phyloP scores from a whole-genome alignment of 2,329 filamentous ascomycete genomes.

The Neocatenulostroma microsporum region DNA sequence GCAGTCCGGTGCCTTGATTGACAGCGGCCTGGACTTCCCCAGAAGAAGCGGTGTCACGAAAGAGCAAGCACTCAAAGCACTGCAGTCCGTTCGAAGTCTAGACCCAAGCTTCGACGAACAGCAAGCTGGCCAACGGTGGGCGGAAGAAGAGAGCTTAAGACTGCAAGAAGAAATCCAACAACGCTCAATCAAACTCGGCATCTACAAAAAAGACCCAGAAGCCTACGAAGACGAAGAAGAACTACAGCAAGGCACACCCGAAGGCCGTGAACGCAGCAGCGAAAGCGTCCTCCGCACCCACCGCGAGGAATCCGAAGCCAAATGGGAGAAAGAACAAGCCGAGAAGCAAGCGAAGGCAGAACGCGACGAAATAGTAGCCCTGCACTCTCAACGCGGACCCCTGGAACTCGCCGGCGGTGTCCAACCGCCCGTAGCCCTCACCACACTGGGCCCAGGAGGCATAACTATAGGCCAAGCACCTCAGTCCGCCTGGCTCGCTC shows the following conservation, averaged over 20 bases:
- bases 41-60: conserved; percentile 16
- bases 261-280: conserved; percentile 21
- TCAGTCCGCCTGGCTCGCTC: conserved; percentile 22
- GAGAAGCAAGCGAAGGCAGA: conserved; percentile 13
- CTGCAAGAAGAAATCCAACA: conserved; percentile 24
- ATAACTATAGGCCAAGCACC: conserved; percentile 17
- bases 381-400: conserved; percentile 20
- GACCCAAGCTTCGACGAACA: conserved; percentile 30
- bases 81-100: conserved; percentile 27
- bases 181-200: conserved; percentile 26
- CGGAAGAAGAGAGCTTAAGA: conserved; percentile 26
- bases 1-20: conserved; percentile 31
- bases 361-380: conserved; percentile 15
- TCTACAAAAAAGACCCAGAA: conserved; percentile 25
- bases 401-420: conserved; percentile 26
- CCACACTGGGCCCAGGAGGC: conserved; percentile 11
- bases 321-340: conserved; percentile 21
- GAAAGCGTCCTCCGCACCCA: conserved; percentile 23
- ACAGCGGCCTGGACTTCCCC: conserved; percentile 28
- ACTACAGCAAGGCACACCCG: conserved; percentile 19
- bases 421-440: conserved; percentile 16
- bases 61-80: conserved; percentile 23
- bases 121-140: conserved; percentile 26
- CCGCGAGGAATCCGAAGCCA: conserved; percentile 23
- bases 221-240: conserved; percentile 15